Conservation (phyloP, 1,139 yeast genomes). For the Saccharomyces hybrid region DNA sequence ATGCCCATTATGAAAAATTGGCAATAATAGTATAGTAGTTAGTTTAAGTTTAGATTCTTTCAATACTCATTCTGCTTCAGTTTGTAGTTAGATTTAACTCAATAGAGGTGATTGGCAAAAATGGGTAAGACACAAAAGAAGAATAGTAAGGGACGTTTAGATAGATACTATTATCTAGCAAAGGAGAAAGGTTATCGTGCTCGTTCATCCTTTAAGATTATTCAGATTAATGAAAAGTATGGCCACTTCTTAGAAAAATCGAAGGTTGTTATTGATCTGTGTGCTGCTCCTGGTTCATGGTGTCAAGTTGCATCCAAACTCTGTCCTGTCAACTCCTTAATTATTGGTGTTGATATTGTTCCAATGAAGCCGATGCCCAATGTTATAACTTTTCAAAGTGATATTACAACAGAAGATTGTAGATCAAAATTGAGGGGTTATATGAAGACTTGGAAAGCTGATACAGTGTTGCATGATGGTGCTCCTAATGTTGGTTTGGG, state of each 20-base stretch:
- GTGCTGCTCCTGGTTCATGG: conserved; percentile 99
- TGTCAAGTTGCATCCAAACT: conserved; percentile 95
- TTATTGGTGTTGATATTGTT: conserved; percentile 95
- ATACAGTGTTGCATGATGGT: conserved; percentile 97
- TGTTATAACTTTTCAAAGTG: conserved; percentile 89
- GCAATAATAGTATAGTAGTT: not conserved
- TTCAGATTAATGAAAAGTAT: conserved; percentile 92
- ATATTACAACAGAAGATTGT: conserved; percentile 97
- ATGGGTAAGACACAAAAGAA: conserved; percentile 96
- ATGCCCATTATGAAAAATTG: not conserved
- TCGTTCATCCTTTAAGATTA: conserved; percentile 92
- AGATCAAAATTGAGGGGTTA: conserved; percentile 88
- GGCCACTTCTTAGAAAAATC: conserved; percentile 93
- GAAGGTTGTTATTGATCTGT: conserved; percentile 90
- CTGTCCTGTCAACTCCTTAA: conserved; percentile 86
- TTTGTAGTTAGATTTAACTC: not conserved
- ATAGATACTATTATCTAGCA: conserved; percentile 90
- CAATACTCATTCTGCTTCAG: not conserved
- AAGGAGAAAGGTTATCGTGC: conserved; percentile 98
- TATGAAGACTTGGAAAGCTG: conserved; percentile 98
- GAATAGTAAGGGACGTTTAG: conserved; percentile 97
- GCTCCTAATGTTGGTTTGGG: conserved; percentile 99
- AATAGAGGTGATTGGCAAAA: not conserved
- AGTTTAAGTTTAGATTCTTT: not conserved
- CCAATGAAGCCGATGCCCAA: conserved; percentile 94